These are phyloP conservation scores for Annulohypoxylon maeteangense DNA, from an alignment of 495 filamentous ascomycete species.

Conservation along the genomic window DNA sequence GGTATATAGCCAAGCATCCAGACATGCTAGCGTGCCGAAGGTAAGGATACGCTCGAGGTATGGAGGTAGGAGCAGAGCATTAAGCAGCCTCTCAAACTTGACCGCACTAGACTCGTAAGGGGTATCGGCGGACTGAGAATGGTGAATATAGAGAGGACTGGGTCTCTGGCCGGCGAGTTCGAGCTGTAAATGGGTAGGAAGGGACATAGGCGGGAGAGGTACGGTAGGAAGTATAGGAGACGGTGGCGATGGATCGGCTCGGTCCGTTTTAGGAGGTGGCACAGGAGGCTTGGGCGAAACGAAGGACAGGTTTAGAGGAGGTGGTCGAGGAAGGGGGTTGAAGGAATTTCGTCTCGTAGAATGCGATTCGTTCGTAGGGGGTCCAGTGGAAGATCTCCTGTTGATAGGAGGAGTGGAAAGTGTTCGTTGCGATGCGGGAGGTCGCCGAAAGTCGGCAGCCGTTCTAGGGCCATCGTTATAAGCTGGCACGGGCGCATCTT, in stretches of 20 bases:
- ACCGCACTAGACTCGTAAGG: constrained; percentile 97
- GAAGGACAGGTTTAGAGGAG: constrained; percentile 44
- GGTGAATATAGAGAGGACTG: constrained; percentile 88
- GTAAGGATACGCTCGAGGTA: constrained; percentile 85
- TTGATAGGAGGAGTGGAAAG: constrained; percentile 58
- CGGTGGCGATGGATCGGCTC: constrained; percentile 54
- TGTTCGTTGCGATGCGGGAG: constrained; percentile 48
- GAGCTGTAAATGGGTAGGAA: constrained; percentile 88
- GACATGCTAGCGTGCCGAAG: constrained; percentile 89
- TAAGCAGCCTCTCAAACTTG: constrained; percentile 91
- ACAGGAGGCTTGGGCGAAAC: constrained; percentile 24
- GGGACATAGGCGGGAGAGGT: constrained; percentile 84
- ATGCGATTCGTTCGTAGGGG: constrained; percentile 35
- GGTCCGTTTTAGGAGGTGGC: constrained; percentile 36
- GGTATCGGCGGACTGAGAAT: constrained; percentile 74
- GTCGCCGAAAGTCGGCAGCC: constrained; percentile 46
- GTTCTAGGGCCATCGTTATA: constrained; percentile 31
- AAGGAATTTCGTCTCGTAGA: constrained; percentile 49
- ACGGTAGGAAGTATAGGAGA: constrained; percentile 77
- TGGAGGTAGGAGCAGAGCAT: constrained; percentile 84
- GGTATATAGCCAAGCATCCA: constrained; percentile 97
- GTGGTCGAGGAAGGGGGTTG: constrained; percentile 45
- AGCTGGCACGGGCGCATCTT: not conserved
- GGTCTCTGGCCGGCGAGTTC: constrained; percentile 84
- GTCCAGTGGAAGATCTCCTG: constrained; percentile 48